Evolutionary conservation across 2,329 filamentous ascomycete species (phyloP), one percentile per base, ranked within the genome.

Genomic region (Tolypocladium endophyticum): DNA sequence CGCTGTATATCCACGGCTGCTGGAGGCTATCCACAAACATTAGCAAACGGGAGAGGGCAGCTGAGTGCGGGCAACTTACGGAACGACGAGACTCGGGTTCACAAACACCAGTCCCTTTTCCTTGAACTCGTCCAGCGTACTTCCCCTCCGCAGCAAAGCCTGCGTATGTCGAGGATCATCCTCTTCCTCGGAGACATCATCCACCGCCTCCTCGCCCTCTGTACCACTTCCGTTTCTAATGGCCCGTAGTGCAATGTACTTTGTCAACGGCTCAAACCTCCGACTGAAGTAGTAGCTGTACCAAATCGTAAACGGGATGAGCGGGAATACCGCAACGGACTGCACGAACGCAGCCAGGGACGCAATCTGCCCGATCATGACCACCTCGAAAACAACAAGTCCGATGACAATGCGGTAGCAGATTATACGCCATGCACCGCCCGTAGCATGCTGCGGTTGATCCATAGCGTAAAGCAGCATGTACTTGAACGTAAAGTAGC

Each of bases 401-500:
- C 94, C 94, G 30, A 97, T 78, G 59, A 97, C 84, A 61, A 97
- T 83, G 41, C 94, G 89, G 69, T 94, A 91, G 74, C 92, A 96
- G 63, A 99, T 96, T 82, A 99, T 96, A 56, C 89, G 88, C 94
- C 94, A 99, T 5, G 92, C 92, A 62, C 88, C 87, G 25, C 95
- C 95, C 0, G 93, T 97, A 20, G 92, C 91, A 70, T 96, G 92
- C 69, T 95, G 91, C 20, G 91, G 89, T 71, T 97, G 93, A 68
- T 97, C 92, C 94, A 99, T 99, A 38, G 94, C 92, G 72, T 99
- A 99, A 5, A 99, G 81, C 5, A 99, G 80, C 77, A 99, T 95
- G 74, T 99, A 99, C 72, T 97, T 97, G 82, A 96, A 95, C 38
- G 90, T 89, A 70, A 93, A 93, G 71, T 90, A 89, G 25, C 92